Conservation (phyloP, 352 stramenopile genomes). For the Saprolegnia diclina region DNA sequence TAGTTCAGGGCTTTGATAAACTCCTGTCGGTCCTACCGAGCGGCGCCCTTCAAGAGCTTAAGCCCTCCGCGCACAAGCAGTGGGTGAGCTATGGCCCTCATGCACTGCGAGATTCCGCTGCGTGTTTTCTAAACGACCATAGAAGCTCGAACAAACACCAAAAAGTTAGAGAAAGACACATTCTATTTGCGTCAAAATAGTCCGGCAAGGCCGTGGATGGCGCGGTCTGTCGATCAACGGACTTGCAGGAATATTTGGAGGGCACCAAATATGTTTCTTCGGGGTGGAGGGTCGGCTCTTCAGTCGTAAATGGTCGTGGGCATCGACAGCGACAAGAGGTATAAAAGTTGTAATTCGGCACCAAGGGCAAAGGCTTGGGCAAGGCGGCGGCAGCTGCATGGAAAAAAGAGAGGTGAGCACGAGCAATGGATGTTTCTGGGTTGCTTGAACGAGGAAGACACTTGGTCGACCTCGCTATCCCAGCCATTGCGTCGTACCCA, state of each 20-base stretch:
- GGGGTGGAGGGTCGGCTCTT: neutral
- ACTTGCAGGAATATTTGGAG: constrained; percentile 26
- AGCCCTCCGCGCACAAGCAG: too few relatives aligned
- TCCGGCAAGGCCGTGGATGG: neutral
- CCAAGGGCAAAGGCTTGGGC: neutral
- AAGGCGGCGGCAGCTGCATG: neutral
- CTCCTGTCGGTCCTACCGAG: too few relatives aligned
- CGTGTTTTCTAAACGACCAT: too few relatives aligned
- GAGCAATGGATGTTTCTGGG: neutral
- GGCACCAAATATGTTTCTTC: constrained; percentile 27
- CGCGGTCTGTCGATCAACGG: neutral
- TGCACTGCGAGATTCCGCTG: too few relatives aligned
- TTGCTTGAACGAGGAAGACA: neutral
- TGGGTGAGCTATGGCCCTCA: too few relatives aligned
- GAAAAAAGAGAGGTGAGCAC: neutral
- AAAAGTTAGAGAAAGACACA: neutral
- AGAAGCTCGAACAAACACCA: too few relatives aligned
- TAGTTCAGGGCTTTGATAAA: too few relatives aligned
- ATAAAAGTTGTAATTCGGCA: neutral
- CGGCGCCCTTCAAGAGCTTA: too few relatives aligned
- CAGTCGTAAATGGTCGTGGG: neutral
- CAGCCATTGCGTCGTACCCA: neutral
- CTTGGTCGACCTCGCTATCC: neutral
- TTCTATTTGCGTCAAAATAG: neutral
- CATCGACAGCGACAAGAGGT: neutral